phyloP scores from a whole-genome alignment of 352 stramenopile species.

The Pythium apleroticum region DNA sequence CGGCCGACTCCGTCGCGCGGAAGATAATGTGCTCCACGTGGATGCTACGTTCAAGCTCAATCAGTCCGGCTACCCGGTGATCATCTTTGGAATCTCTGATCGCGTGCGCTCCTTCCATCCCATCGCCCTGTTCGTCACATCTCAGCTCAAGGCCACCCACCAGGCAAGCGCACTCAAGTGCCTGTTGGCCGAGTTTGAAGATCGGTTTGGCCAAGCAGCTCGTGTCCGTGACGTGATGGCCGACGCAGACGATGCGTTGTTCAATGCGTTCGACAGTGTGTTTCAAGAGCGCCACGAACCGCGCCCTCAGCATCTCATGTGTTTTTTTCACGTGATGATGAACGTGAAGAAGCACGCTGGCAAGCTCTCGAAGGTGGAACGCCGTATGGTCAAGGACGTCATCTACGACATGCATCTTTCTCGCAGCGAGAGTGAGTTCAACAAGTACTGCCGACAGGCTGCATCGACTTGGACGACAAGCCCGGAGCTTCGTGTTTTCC shows the following conservation, averaged over 20 bases:
- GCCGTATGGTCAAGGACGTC: neutral
- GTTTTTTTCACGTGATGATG: slow-evolving; percentile 25
- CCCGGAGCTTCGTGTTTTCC: neutral
- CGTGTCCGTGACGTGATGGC: neutral
- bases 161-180: neutral
- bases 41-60: slow-evolving; percentile 7
- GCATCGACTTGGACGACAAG: neutral
- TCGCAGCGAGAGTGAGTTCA: neutral
- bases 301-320: slow-evolving; percentile 17
- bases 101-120: neutral
- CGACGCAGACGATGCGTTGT: neutral
- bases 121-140: neutral
- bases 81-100: slow-evolving; percentile 7
- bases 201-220: neutral
- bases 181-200: neutral
- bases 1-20: neutral
- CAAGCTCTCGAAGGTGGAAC: neutral
- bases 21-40: neutral
- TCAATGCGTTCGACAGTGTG: neutral
- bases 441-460: neutral
- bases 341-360: slow-evolving; percentile 13
- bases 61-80: slow-evolving; percentile 3
- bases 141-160: neutral
- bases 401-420: slow-evolving; percentile 19
- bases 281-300: too few species aligned